Percentiles rank a stretch among this genome's conserved stretches.
Conservation (phyloP, 2,329 filamentous ascomycete genomes). For the Podosphaera xanthii region DNA sequence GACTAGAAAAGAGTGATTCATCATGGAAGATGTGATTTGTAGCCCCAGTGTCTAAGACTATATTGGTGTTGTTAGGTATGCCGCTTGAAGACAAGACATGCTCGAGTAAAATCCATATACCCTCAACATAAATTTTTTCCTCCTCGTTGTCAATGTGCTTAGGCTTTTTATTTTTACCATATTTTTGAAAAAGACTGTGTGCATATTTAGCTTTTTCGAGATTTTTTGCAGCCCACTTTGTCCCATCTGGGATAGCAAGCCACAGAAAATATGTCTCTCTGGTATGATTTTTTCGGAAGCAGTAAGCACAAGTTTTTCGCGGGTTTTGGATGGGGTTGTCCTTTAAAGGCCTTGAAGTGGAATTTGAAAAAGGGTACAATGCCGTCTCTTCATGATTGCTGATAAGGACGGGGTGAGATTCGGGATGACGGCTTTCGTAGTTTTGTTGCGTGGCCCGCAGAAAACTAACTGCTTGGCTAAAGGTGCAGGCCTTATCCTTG, state of each 20-base stretch:
- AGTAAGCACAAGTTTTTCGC: background rate
- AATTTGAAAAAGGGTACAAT: background rate
- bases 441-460: background rate
- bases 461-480: background rate
- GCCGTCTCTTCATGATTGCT: background rate
- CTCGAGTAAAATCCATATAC: background rate
- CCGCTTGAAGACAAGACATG: background rate
- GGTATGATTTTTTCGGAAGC: background rate
- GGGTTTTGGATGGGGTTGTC: background rate
- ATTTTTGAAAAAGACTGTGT: background rate
- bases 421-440: background rate
- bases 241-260: background rate
- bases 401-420: background rate
- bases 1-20: background rate
- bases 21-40: background rate
- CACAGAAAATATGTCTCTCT: background rate
- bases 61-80: background rate
- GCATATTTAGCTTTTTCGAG: background rate
- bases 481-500: background rate
- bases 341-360: background rate
- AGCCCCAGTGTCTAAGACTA: background rate
- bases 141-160: background rate
- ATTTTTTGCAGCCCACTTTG: background rate
- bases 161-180: background rate
- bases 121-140: background rate